A percentile compares a stretch with the other conserved stretches of the same genome.
Conservation (phyloP, 2,329 filamentous ascomycete genomes). For the Neopestalotiopsis clavispora region DNA sequence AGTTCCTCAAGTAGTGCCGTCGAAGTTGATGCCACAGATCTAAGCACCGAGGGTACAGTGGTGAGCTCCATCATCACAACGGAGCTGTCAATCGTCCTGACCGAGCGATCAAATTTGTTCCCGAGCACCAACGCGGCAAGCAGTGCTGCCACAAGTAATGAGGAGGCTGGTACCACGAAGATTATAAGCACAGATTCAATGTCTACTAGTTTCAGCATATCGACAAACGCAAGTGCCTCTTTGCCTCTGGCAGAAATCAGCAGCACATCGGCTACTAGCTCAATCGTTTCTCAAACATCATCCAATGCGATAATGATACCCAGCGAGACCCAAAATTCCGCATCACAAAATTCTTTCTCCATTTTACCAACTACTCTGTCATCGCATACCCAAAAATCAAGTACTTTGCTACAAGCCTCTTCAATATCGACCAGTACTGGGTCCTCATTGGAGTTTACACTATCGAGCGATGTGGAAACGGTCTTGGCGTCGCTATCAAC, state of each 20-base stretch:
- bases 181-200: neutral
- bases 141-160: neutral
- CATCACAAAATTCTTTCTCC: neutral
- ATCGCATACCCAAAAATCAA: neutral
- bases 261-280: neutral
- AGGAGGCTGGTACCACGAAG: neutral
- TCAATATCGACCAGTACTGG: neutral
- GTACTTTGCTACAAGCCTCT: neutral
- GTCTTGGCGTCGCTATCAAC: neutral
- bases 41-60: neutral
- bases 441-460: neutral
- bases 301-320: neutral
- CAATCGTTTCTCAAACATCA: neutral
- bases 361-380: neutral
- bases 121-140: neutral
- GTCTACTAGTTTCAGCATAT: no score
- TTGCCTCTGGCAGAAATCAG: neutral
- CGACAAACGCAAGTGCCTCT: neutral
- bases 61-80: no score
- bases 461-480: neutral
- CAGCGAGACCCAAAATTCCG: neutral
- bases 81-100: neutral
- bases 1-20: neutral
- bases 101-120: neutral
- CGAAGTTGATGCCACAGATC: neutral